Base-by-base conservation (phyloP, 1,284 basidiomycete species). In the Peniophora sp. region DNA sequence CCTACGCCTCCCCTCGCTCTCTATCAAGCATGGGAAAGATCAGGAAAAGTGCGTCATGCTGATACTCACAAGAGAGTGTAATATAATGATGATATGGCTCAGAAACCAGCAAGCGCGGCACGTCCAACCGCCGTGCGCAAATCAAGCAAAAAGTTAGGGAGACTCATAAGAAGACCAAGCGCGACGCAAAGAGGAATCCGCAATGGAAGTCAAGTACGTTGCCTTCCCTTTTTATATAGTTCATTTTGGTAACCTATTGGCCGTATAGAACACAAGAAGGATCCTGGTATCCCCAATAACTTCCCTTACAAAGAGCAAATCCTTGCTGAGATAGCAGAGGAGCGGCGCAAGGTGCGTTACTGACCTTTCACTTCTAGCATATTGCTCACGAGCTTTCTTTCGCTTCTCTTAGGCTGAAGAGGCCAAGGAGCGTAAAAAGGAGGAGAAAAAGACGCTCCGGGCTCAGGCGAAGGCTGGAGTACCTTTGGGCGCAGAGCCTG, bases 261-360 rank as follows among this genome's bases (percentile, higher is more conserved):
- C n/a, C 14, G 12, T 10, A n/a, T 48, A 78, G 78, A 89, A 75
- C 83, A 78, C 65, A 82, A 75, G 68, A 92, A 85, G 66, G 96
- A 99, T 65, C 92, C 89, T 23, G 97, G 97, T 46, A 96, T 99
- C 55, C 96, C 96, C n/a, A 97, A 90, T 70, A 86, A 84, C 55
- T 97, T 95, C 72, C 96, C 95, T 2, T 97, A 89, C 79, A 99
- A 98, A 74, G 96, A 97, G 65, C 86, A 96, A 69, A 86, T 99
- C 53, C 75, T 99, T 41, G 92, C 92, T 14, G 96, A 99, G 64
- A 78, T 94, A 41, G 85, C 84, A 44, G 88, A 89, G 58, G 78
- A 90, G 64, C 81, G 91, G 56, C 76, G 86, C 61, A 67, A 74
- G 55, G 89, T 92, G 61, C 58, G 78, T 69, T 20, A 12, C n/a